These are phyloP conservation scores for Amanita pseudoporphyria DNA, from an alignment of 768 basidiomycete genomes.

Conservation along the genomic window DNA sequence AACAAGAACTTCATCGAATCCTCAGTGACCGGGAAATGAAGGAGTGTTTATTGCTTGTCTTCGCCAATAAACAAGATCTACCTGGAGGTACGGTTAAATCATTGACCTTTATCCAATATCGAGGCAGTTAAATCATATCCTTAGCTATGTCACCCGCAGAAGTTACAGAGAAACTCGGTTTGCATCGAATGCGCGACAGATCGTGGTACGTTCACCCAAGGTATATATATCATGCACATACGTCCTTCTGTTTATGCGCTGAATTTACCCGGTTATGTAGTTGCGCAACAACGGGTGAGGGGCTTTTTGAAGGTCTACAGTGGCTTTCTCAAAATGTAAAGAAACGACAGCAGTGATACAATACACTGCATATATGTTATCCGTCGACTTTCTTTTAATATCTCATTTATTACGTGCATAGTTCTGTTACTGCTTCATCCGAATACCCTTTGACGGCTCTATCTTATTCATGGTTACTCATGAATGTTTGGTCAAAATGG, in stretches of 20 bases:
- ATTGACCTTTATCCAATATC: not conserved
- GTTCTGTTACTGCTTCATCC: conserved; percentile 14
- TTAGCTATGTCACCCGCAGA: conserved; percentile 99
- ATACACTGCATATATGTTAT: not conserved
- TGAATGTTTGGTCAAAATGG: conserved; percentile 2
- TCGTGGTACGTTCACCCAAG: conserved; percentile 99
- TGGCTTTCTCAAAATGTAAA: conserved; percentile 98
- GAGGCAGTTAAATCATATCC: not conserved
- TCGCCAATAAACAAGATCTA: conserved; percentile 98
- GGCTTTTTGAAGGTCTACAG: conserved; percentile 92
- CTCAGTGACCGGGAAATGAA: conserved; percentile 97
- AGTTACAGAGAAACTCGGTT: conserved; percentile 92
- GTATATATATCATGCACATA: conserved; percentile 43
- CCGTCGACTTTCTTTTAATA: conserved; percentile 14
- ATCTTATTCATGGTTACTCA: conserved; percentile 14
- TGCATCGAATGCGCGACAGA: conserved; percentile 93
- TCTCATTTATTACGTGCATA: conserved; percentile 13
- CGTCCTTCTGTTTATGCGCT: not conserved
- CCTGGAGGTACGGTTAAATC: conserved; percentile 66
- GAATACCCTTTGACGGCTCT: conserved; percentile 26
- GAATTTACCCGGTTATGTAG: conserved; percentile 27
- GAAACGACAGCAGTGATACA: conserved; percentile 62
- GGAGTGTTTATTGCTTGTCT: conserved; percentile 94
- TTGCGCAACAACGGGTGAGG: conserved; percentile 95
- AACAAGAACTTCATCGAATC: conserved; percentile 92